Conservation (phyloP, 1,139 yeast genomes). For the Geotrichum aggregatum region DNA sequence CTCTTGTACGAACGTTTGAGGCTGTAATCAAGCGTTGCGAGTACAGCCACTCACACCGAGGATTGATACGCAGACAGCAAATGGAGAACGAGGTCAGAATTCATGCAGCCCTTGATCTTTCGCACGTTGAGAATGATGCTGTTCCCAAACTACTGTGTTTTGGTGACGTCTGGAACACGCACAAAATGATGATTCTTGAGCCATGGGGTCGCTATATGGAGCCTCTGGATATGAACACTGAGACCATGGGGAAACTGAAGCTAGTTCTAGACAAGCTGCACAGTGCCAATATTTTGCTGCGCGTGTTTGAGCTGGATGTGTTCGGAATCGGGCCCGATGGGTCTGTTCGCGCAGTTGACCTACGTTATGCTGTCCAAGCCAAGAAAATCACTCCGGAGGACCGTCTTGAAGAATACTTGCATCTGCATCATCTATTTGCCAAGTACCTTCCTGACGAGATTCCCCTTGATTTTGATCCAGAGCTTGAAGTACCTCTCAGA, state of each 20-base stretch:
- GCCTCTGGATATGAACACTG: conserved; percentile 7
- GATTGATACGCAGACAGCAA: conserved; percentile 1
- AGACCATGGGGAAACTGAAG: neutral
- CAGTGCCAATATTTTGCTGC: conserved; percentile 1
- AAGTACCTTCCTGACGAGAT: neutral
- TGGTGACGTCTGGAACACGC: conserved; percentile 21
- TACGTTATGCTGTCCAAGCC: conserved; percentile 8
- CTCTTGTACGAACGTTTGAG: neutral
- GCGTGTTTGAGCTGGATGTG: conserved; percentile 13
- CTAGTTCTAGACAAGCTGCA: conserved; percentile 6
- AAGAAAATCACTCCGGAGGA: neutral
- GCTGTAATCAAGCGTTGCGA: conserved; percentile 18
- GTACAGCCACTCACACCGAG: conserved; percentile 16
- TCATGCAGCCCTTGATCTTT: conserved; percentile 2
- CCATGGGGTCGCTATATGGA: conserved; percentile 20
- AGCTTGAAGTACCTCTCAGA: too few species aligned
- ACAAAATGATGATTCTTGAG: conserved; percentile 19
- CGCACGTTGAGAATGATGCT: neutral
- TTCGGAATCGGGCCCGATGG: conserved; percentile 26
- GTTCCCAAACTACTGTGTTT: conserved; percentile 14
- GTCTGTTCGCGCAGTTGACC: conserved; percentile 15
- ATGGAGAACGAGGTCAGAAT: conserved; percentile 9
- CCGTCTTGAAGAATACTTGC: neutral
- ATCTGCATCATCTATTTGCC: neutral
- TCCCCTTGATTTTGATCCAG: too few species aligned